These are phyloP conservation scores for Parmelia sp. DNA, from an alignment of 495 filamentous ascomycete genomes.

Conservation along the genomic window DNA sequence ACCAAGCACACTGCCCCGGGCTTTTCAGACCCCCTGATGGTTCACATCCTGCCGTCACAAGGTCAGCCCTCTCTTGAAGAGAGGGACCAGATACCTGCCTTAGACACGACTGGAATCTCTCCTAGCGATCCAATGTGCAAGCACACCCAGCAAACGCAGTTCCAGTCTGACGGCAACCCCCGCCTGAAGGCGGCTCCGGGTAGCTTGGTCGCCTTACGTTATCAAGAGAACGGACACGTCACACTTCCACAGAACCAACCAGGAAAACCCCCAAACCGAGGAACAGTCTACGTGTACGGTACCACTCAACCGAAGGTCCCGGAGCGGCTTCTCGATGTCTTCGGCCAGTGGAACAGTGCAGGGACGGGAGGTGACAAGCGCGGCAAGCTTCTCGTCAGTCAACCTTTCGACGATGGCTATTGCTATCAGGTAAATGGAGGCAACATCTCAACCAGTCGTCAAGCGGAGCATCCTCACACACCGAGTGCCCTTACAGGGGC, in stretches of 20 bases:
- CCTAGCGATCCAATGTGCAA: slow-evolving; percentile 48
- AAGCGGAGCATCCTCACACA: slow-evolving; percentile 42
- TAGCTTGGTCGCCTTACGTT: slow-evolving; percentile 63
- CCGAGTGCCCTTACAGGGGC: slow-evolving; percentile 41
- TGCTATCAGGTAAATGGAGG: slow-evolving; percentile 65
- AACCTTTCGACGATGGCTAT: slow-evolving; percentile 75
- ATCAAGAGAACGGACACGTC: slow-evolving; percentile 86
- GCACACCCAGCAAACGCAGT: slow-evolving; percentile 44
- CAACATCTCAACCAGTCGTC: slow-evolving; percentile 49
- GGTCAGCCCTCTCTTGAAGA: slow-evolving; percentile 26
- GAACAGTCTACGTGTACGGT: slow-evolving; percentile 76
- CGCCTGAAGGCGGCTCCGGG: slow-evolving; percentile 62
- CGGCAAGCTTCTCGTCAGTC: slow-evolving; percentile 63
- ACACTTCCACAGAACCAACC: slow-evolving; percentile 52
- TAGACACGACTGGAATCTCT: slow-evolving; percentile 35
- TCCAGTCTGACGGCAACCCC: slow-evolving; percentile 50
- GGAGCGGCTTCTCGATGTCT: slow-evolving; percentile 62
- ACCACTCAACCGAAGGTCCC: slow-evolving; percentile 57
- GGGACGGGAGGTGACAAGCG: slow-evolving; percentile 71
- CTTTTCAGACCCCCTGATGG: slow-evolving; percentile 46
- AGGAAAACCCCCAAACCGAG: slow-evolving; percentile 61
- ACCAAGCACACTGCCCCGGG: slow-evolving; percentile 42
- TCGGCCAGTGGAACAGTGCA: slow-evolving; percentile 65
- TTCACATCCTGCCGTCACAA: slow-evolving; percentile 45
- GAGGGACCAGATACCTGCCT: slow-evolving; percentile 26